phyloP scores from a whole-genome alignment of 345 rosid genomes.

The Eutrema japonicum region DNA sequence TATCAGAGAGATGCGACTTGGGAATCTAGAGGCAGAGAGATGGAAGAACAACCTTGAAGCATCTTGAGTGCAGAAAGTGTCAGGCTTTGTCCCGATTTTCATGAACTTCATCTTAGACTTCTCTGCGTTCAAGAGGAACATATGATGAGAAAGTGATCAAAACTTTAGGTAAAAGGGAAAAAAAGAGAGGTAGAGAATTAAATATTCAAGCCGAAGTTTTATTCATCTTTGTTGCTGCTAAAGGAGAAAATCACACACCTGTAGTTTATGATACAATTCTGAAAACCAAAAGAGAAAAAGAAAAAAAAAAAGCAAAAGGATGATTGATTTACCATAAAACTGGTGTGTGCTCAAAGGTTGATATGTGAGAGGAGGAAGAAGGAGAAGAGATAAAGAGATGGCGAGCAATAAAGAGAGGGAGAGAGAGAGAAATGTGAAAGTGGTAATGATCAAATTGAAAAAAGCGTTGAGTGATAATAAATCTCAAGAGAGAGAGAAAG shows the following conservation, averaged over 20 bases:
- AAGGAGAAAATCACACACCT: slow-evolving; percentile 17
- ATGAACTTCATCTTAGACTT: slow-evolving; percentile 82
- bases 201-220: slow-evolving; percentile 25
- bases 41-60: slow-evolving; percentile 68
- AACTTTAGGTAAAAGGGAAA: slow-evolving; percentile 14
- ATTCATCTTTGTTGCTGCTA: slow-evolving; percentile 7
- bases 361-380: slow-evolving; percentile 25
- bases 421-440: slow-evolving; percentile 28
- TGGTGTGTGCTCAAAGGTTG: slow-evolving; percentile 46
- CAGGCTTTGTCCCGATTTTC: slow-evolving; percentile 90
- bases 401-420: slow-evolving; percentile 25
- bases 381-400: slow-evolving; percentile 31
- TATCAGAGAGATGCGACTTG: slow-evolving; percentile 25
- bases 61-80: slow-evolving; percentile 89
- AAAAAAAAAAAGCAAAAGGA: slow-evolving; percentile 33
- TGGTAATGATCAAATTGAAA: slow-evolving; percentile 40
- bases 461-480: slow-evolving; percentile 33
- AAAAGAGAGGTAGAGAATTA: slow-evolving; percentile 2
- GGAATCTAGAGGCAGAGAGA: slow-evolving; percentile 19
- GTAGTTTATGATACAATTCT: slow-evolving; percentile 28
- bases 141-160: slow-evolving; percentile 34
- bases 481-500: slow-evolving; percentile 39
- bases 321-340: slow-evolving; percentile 37
- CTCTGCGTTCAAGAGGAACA: slow-evolving; percentile 35
- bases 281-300: slow-evolving; percentile 16